Evolutionary conservation across 2,329 filamentous ascomycete species (phyloP), one percentile per base, ranked within the genome.

Genomic region (Onygena corvina): DNA sequence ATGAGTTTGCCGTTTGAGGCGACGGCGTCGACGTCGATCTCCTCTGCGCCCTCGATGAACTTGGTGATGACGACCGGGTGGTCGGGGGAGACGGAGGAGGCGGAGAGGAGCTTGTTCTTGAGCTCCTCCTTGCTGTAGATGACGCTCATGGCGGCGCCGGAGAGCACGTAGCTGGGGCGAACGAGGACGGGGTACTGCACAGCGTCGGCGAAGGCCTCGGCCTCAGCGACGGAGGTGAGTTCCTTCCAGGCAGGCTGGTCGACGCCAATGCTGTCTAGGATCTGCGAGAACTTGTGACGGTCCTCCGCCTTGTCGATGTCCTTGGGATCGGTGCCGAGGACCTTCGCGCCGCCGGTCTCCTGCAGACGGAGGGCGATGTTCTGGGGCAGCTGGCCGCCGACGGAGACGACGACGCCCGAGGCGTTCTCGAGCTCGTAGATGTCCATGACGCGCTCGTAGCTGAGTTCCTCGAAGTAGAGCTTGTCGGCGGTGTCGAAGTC

Each of bases 221-320:
- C 92, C 16, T 86, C 92, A 54, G 83, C 72, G 53, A 90, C 86
- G 12, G 86, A 95, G 25, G 85, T 94, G 33, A 96, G 80, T 67
- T 98, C 92, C 70, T 94, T 94, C 92, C 92, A 98, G 7, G 87
- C 88, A 30, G 92, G 92, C 71, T 98, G 92, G 65, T 96, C 90
- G 50, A 98, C 81, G 52, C 89, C 90, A 59, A 96, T 95, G 67
- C 86, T 93, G 67, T 98, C 92, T 40, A 98, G 77, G 56, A 96
- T 96, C 61, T 89, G 84, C 18, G 90, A 95, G 75, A 98, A 98
- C 69, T 98, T 96, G 68, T 96, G 89, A 64, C 92, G 81, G 66
- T 98, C 89, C 70, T 98, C 92, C 42, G 92, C 92, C 73, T 89
- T 93, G 76, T 98, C 92, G 57, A 98, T 98, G 62, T 96, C 87